A percentile compares a stretch with the other conserved stretches of the same genome.
These are phyloP conservation scores for Arctium lappa DNA, from an alignment of 129 eudicot species.

Conservation along the genomic window DNA sequence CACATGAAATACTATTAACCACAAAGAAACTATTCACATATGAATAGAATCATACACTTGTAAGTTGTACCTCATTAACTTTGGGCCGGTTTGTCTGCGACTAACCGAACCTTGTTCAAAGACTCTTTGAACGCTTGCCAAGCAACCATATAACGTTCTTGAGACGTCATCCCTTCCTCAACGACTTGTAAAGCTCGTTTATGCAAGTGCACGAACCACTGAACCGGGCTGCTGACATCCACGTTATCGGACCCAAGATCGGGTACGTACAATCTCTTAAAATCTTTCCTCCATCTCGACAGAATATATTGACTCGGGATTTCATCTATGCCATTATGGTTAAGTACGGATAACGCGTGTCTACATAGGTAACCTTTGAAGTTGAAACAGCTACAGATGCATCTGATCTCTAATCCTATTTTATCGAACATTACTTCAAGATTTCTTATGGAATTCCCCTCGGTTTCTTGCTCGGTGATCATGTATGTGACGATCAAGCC, in stretches of 20 bases:
- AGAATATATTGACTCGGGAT: constrained; percentile 63
- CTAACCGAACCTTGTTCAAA: constrained; percentile 71
- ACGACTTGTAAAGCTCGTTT: constrained; percentile 84
- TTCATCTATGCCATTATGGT: constrained; percentile 61
- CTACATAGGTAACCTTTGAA: constrained; percentile 73
- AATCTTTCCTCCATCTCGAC: constrained; percentile 85
- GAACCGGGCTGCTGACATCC: constrained; percentile 60
- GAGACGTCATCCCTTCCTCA: constrained; percentile 72
- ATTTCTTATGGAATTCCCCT: constrained; percentile 39
- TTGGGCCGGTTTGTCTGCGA: constrained; percentile 36
- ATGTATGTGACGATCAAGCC: constrained; percentile 57
- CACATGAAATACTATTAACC: neutral
- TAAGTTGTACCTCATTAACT: neutral
- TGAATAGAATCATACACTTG: neutral
- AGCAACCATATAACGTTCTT: constrained; percentile 74
- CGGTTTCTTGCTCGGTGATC: constrained; percentile 59
- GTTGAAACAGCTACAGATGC: constrained; percentile 74
- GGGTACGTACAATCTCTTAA: constrained; percentile 55
- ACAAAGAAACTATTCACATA: neutral
- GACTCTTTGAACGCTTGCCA: constrained; percentile 90
- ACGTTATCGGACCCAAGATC: constrained; percentile 53
- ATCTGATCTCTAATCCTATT: constrained; percentile 62
- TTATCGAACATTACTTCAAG: constrained; percentile 69
- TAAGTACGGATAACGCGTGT: constrained; percentile 67
- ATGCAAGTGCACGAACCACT: constrained; percentile 78